phyloP scores from a whole-genome alignment of 805 yeast genomes.

The Metschnikowia lachancei region DNA sequence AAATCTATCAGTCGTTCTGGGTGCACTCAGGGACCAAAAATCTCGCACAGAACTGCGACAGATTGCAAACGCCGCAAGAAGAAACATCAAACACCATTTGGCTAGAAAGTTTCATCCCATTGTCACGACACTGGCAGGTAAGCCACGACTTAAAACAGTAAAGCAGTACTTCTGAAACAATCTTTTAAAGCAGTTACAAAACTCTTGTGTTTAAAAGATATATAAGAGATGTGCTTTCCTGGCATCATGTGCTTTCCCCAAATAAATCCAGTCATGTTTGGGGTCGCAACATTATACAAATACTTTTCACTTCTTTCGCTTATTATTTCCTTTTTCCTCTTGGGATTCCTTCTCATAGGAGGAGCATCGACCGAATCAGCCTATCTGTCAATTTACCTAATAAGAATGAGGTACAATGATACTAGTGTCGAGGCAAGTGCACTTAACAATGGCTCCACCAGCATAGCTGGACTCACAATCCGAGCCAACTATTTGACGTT shows the following conservation, averaged over 20 bases:
- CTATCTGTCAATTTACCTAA: constrained; percentile 50
- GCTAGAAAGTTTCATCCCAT: constrained; percentile 11
- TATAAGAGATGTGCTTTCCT: constrained; percentile 15
- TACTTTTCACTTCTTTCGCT: constrained; percentile 30
- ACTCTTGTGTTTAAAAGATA: neutral
- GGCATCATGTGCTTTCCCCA: constrained; percentile 8
- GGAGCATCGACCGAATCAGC: constrained; percentile 41
- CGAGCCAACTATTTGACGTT: constrained; percentile 56
- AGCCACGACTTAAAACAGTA: neutral
- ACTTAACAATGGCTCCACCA: constrained; percentile 2
- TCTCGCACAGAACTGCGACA: constrained; percentile 10
- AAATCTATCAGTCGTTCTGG: neutral
- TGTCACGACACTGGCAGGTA: neutral
- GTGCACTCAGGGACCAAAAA: neutral
- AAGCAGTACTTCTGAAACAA: constrained; percentile 6
- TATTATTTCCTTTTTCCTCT: constrained; percentile 48
- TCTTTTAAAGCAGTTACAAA: neutral
- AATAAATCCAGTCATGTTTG: constrained; percentile 15
- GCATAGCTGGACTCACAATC: constrained; percentile 43
- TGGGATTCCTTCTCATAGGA: constrained; percentile 57
- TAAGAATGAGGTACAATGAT: constrained; percentile 48
- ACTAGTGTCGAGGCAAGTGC: constrained; percentile 15
- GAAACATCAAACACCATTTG: constrained; percentile 3
- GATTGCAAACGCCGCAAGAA: constrained; percentile 8
- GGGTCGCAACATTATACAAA: constrained; percentile 11